These are phyloP conservation scores for Scopulariopsis brevicaulis DNA, from an alignment of 2,329 filamentous ascomycete species.

Conservation along the genomic window DNA sequence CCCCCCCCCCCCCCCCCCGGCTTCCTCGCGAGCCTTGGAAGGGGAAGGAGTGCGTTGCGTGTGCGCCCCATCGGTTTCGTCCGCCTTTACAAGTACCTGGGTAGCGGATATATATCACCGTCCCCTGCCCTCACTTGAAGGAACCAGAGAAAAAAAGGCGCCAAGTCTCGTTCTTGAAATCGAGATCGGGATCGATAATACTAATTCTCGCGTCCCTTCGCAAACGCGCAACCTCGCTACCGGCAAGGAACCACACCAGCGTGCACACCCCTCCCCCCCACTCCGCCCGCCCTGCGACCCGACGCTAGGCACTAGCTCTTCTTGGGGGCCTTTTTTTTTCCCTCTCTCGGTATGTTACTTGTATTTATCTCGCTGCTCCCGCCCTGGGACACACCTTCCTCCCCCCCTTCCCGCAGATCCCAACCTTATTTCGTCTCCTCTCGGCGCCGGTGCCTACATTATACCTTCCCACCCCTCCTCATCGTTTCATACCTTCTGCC, in stretches of 20 bases:
- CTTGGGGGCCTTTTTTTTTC: neutral
- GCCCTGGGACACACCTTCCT: neutral
- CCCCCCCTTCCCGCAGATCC: neutral
- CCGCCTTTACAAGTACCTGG: too few relatives aligned
- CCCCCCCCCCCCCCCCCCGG: too few relatives aligned
- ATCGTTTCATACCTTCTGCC: neutral
- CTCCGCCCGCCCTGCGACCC: neutral
- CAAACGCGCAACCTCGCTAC: too few relatives aligned
- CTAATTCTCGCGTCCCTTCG: too few relatives aligned
- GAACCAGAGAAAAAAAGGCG: too few relatives aligned
- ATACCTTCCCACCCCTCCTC: neutral
- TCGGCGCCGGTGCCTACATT: neutral
- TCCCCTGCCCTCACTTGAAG: too few relatives aligned
- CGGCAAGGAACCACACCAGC: neutral
- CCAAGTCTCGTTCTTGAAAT: too few relatives aligned
- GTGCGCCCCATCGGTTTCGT: too few relatives aligned
- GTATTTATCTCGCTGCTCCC: neutral
- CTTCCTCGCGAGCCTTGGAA: too few relatives aligned
- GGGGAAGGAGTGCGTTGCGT: too few relatives aligned
- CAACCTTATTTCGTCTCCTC: slow-evolving; percentile 3
- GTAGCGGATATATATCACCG: too few relatives aligned
- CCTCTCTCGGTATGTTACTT: neutral
- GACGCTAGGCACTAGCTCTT: neutral
- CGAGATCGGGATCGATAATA: too few relatives aligned
- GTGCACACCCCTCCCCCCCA: neutral